Evolutionary conservation across 495 filamentous ascomycete species (phyloP).

Genomic region (Neurospora sp.): DNA sequence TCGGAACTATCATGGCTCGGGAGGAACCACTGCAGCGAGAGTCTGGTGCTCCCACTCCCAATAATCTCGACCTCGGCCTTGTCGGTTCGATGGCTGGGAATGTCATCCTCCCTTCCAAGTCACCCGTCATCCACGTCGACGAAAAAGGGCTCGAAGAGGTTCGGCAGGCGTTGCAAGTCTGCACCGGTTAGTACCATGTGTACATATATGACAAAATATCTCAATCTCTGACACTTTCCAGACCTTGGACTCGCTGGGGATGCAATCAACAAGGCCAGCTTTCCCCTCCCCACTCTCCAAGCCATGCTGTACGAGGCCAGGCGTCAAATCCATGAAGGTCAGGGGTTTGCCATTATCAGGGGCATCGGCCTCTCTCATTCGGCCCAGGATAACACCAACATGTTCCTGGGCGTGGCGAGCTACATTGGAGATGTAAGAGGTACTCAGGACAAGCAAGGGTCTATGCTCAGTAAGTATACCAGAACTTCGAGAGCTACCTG

Average conservation of each 20-base stretch:
- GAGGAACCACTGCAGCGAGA: neutral
- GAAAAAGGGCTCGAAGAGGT: constrained; percentile 6
- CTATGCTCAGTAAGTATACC: constrained; percentile 32
- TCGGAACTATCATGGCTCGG: neutral
- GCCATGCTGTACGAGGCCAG: constrained; percentile 21
- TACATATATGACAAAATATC: neutral
- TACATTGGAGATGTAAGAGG: constrained; percentile 42
- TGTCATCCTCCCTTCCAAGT: neutral
- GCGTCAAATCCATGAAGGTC: constrained; percentile 28
- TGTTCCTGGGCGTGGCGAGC: constrained; percentile 41
- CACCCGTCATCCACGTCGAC: constrained; percentile 4
- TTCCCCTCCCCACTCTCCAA: constrained; percentile 30
- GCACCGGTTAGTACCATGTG: constrained; percentile 25
- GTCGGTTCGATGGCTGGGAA: constrained; percentile 7
- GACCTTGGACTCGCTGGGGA: constrained; percentile 27
- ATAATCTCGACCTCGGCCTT: neutral
- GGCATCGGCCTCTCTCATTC: constrained; percentile 28
- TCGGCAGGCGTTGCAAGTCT: constrained; percentile 9
- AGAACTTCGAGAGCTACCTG: neutral
- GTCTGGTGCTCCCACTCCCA: neutral
- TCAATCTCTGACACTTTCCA: constrained; percentile 10
- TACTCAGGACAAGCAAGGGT: constrained; percentile 35
- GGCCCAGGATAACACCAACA: constrained; percentile 34
- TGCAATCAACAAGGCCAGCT: constrained; percentile 22
- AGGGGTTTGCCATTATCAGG: constrained; percentile 39